These are phyloP conservation scores for Evernia prunastri DNA, from an alignment of 495 filamentous ascomycete species.

Conservation along the genomic window DNA sequence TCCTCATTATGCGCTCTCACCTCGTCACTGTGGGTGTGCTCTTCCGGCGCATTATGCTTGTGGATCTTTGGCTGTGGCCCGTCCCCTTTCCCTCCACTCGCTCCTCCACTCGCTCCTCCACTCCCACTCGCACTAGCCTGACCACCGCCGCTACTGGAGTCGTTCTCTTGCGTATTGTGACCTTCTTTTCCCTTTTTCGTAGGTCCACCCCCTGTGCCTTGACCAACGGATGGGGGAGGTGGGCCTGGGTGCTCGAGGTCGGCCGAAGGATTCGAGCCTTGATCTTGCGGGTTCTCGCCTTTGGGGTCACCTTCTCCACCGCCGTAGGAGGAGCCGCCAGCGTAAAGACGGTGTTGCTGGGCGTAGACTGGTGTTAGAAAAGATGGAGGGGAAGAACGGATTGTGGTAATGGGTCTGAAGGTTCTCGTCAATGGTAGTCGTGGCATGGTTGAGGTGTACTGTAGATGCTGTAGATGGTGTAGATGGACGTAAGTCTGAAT, in stretches of 20 bases:
- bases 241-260: constrained; percentile 31
- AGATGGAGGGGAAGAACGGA: constrained; percentile 3
- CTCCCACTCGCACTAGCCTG: constrained; percentile 11
- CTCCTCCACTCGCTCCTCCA: constrained; percentile 1
- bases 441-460: constrained; percentile 1
- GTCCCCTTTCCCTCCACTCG: constrained; percentile 8
- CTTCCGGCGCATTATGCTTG: constrained; percentile 15
- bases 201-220: constrained; percentile 26
- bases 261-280: constrained; percentile 31
- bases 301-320: constrained; percentile 26
- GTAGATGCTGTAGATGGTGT: not conserved
- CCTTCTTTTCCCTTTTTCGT: constrained; percentile 24
- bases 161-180: constrained; percentile 22
- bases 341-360: constrained; percentile 24
- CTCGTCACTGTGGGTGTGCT: constrained; percentile 27
- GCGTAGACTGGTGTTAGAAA: constrained; percentile 1
- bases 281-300: constrained; percentile 34
- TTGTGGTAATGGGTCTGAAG: not conserved
- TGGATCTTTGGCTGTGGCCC: constrained; percentile 30
- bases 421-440: constrained; percentile 7
- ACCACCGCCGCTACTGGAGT: constrained; percentile 10
- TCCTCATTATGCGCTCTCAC: constrained; percentile 25
- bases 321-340: constrained; percentile 21
- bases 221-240: constrained; percentile 24
- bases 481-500: not conserved